Evolutionary conservation across 768 basidiomycete genomes (phyloP), one percentile per base, ranked within the genome.

Genomic region (Trametes meyenii): DNA sequence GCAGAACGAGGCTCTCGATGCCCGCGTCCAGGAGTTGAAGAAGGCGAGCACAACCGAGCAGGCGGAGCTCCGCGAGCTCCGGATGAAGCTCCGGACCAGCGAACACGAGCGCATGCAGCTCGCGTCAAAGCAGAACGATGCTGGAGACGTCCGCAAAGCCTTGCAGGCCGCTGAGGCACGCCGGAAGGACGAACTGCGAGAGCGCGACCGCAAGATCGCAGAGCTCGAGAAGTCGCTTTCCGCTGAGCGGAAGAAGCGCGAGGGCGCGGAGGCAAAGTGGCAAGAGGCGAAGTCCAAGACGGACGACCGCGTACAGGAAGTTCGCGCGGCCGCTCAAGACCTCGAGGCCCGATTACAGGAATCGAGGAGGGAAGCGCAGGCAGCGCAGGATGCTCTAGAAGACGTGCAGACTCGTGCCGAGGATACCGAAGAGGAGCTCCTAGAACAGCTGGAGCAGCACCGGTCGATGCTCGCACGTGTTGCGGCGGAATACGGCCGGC

Each of bases 1-100:
- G 69, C 86, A 86, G 60, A 81, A 77, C 29, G 83, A 85, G 3
- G 59, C 74, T 5, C 79, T 85, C 45, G 88, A 90, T 33, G 63
- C 72, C n/a, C 83, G 84, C 42, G 66, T 89, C 3, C 84, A 85
- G 42, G 89, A 89, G 50, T 74, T 86, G 61, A 88, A 83, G 72
- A 85, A 81, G 66, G 58, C 72, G 19, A 73, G 76, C 17, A 61
- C 72, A 0, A 62, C 75, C 0, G 86, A 88, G 59, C 84, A 88
- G 67, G 72, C 76, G 0, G 88, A 90, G 70, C 69, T 89, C 68
- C 89, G 84, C 67, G 87, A 85, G 21, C 70, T 88, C 5, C 81
- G 83, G 16, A 69, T 77, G 40, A 89, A 86, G 71, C 74, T 90
- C 33, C 80, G 85, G 17, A 69, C 75, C 50, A 76, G 69, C 5